Percentiles rank a stretch among this genome's conserved stretches.
Evolutionary conservation across 148 eudicot species (phyloP).

Genomic region (Vaccinium myrtillus): DNA sequence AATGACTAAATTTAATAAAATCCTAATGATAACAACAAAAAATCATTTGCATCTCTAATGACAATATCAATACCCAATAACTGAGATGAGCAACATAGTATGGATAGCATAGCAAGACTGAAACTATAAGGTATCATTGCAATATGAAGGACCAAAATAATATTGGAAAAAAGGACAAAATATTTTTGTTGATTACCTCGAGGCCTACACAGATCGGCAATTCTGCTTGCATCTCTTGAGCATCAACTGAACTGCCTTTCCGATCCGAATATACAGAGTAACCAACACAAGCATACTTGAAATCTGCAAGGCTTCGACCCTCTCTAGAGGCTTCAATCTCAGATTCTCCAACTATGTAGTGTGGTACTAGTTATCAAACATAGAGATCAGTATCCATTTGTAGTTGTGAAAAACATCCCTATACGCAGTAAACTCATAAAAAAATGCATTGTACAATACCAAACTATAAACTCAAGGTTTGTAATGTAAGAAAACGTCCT

Average conservation of each 20-base stretch:
- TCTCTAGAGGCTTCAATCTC: constrained; percentile 75
- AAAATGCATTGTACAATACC: background rate
- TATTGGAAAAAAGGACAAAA: background rate
- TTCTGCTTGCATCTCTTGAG: constrained; percentile 42
- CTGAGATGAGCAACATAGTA: background rate
- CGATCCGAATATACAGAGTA: constrained; percentile 69
- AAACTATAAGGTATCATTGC: background rate
- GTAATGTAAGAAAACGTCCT: background rate
- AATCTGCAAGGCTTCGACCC: constrained; percentile 67
- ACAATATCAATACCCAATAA: background rate
- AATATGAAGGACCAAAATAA: background rate
- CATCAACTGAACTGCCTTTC: constrained; percentile 36
- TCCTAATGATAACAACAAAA: background rate
- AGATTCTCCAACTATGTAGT: constrained; percentile 62
- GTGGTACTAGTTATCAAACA: constrained; percentile 55
- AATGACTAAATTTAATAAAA: background rate
- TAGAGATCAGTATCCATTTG: constrained; percentile 21
- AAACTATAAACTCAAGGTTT: background rate
- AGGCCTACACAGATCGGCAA: constrained; percentile 84
- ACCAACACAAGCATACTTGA: constrained; percentile 83
- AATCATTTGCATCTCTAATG: background rate
- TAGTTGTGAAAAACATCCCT: background rate
- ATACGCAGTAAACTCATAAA: background rate
- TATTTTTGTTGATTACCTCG: constrained; percentile 47
- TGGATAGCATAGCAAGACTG: background rate